These are phyloP conservation scores for Malassezia brasiliensis DNA, from an alignment of 1,284 basidiomycete genomes.

Conservation along the genomic window DNA sequence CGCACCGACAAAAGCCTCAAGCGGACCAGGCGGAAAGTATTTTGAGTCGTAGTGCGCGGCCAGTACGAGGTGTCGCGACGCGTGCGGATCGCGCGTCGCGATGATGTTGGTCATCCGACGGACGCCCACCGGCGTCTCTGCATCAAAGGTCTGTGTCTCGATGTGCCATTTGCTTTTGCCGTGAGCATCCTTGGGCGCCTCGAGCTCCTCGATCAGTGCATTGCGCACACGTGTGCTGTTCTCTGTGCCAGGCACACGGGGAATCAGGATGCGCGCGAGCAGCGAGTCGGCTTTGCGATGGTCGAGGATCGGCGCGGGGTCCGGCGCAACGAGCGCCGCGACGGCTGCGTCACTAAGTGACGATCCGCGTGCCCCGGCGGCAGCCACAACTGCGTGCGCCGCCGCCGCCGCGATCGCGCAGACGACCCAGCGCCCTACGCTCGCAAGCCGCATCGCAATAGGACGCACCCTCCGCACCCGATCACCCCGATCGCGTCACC, in stretches of 20 bases:
- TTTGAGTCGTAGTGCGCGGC: conserved; percentile 95
- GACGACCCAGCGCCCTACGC: too few species aligned
- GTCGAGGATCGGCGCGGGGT: conserved; percentile 27
- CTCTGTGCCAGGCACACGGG: conserved; percentile 35
- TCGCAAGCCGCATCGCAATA: neutral
- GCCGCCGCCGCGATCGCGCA: too few species aligned
- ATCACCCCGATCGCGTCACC: neutral
- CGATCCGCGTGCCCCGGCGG: neutral
- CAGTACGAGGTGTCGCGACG: conserved; percentile 73
- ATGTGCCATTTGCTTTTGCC: conserved; percentile 36
- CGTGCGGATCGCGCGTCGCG: conserved; percentile 74
- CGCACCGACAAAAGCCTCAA: conserved; percentile 76
- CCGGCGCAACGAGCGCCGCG: neutral
- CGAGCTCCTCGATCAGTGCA: conserved; percentile 27
- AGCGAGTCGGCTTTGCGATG: conserved; percentile 22
- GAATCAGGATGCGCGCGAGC: conserved; percentile 40
- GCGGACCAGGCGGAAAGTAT: conserved; percentile 64
- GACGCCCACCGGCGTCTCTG: conserved; percentile 66
- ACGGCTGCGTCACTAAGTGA: neutral
- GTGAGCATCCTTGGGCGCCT: conserved; percentile 13
- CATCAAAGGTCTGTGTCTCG: conserved; percentile 25
- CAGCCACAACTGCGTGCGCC: too few species aligned
- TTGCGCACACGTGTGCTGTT: conserved; percentile 30
- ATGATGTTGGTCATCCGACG: conserved; percentile 82
- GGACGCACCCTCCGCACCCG: neutral